These are phyloP conservation scores for Zea luxurians DNA, from an alignment of 176 grass and related monocot species.

Conservation along the genomic window DNA sequence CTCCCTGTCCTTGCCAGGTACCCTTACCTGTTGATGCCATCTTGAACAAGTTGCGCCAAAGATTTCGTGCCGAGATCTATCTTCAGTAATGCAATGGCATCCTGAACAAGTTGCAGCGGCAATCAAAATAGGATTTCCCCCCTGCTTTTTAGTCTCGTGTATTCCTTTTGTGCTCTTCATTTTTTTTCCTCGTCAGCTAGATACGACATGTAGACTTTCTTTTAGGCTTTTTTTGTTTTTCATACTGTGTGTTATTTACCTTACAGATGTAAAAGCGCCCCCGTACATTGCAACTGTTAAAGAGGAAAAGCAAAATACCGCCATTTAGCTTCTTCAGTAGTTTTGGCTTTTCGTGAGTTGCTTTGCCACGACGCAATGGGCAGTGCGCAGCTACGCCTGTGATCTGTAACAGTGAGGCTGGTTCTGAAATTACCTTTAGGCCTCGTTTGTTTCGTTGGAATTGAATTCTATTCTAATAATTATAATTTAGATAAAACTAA, in stretches of 20 bases:
- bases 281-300: conserved; percentile 26
- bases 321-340: too few relatives aligned
- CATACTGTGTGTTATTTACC: conserved; percentile 40
- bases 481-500: too few relatives aligned
- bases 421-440: too few relatives aligned
- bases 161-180: conserved; percentile 45
- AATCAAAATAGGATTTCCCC: background rate
- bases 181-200: conserved; percentile 31
- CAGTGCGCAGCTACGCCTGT: background rate
- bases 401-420: background rate
- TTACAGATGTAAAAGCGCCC: conserved; percentile 47
- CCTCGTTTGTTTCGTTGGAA: too few relatives aligned
- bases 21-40: conserved; percentile 7
- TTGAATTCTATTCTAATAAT: too few relatives aligned
- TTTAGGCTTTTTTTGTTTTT: conserved; percentile 34
- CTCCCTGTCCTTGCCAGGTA: conserved; percentile 4
- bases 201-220: conserved; percentile 32
- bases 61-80: background rate
- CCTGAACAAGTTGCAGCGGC: background rate
- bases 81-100: background rate
- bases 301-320: conserved; percentile 39
- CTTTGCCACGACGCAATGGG: background rate
- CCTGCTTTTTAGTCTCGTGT: background rate
- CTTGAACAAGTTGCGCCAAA: background rate
- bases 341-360: background rate